Conservation (phyloP, 2,329 filamentous ascomycete species). For the Exophiala alcalophila region DNA sequence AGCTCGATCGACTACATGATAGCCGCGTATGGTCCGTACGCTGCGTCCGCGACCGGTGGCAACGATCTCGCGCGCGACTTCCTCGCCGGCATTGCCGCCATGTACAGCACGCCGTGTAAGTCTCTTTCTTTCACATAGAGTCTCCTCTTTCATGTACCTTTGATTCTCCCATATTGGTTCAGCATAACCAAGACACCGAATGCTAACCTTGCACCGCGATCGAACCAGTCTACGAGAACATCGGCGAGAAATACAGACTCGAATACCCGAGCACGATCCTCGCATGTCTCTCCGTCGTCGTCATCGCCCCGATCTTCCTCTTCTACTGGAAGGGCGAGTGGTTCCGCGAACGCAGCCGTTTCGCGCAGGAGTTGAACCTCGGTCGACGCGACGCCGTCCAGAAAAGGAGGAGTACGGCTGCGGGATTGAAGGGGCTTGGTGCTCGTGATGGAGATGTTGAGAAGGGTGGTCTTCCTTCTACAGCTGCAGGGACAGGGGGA, state of each 20-base stretch:
- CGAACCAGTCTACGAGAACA: slow-evolving; percentile 44
- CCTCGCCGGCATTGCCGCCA: slow-evolving; percentile 59
- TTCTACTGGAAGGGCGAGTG: slow-evolving; percentile 63
- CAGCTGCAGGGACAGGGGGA: no score
- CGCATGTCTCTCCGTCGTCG: slow-evolving; percentile 57
- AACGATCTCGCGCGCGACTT: slow-evolving; percentile 65
- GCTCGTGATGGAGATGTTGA: background rate
- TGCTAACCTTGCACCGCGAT: no score
- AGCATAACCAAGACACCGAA: background rate
- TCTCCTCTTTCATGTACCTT: slow-evolving; percentile 8
- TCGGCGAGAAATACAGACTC: slow-evolving; percentile 42
- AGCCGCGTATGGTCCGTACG: slow-evolving; percentile 61
- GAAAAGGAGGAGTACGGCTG: slow-evolving; percentile 18
- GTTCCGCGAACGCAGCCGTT: slow-evolving; percentile 59
- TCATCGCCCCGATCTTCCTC: slow-evolving; percentile 62
- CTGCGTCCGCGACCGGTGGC: slow-evolving; percentile 63
- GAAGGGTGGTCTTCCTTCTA: no score
- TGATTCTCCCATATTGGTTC: background rate
- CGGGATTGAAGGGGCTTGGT: background rate
- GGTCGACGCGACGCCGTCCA: slow-evolving; percentile 35
- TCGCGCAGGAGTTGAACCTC: slow-evolving; percentile 59
- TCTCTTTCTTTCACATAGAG: slow-evolving; percentile 5
- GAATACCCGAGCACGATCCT: slow-evolving; percentile 56
- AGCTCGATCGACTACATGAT: slow-evolving; percentile 68
- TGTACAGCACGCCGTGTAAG: slow-evolving; percentile 55